Percentiles rank a stretch among this genome's conserved stretches.
These are phyloP conservation scores for Candida multigemmis DNA, from an alignment of 805 yeast species.

Conservation along the genomic window DNA sequence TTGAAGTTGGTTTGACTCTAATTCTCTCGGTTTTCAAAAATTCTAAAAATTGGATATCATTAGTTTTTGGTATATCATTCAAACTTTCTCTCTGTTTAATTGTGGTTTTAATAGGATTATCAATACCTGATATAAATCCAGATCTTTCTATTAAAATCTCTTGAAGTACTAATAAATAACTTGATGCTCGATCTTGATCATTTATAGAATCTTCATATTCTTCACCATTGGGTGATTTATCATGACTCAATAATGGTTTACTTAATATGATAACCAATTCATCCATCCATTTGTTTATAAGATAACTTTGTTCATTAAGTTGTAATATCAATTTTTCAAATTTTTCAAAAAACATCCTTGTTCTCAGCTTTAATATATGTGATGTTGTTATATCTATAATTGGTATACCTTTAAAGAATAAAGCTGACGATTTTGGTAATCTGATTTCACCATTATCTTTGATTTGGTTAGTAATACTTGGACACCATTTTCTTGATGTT, in stretches of 20 bases:
- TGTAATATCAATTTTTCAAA: conserved; percentile 13
- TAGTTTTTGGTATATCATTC: conserved; percentile 15
- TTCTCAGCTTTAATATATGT: conserved; percentile 11
- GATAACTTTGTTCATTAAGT: conserved; percentile 42
- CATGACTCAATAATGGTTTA: conserved; percentile 39
- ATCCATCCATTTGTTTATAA: conserved; percentile 44
- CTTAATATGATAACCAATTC: conserved; percentile 34
- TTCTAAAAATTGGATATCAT: conserved; percentile 16
- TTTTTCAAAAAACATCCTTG: conserved; percentile 10
- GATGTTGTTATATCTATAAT: conserved; percentile 10
- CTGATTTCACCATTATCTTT: conserved; percentile 20
- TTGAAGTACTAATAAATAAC: conserved; percentile 44
- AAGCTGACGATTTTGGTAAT: conserved; percentile 25
- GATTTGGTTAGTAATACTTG: conserved; percentile 5
- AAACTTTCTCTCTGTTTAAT: conserved; percentile 9
- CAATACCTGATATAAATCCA: conserved; percentile 29
- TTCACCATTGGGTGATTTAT: conserved; percentile 52
- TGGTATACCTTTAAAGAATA: conserved; percentile 22
- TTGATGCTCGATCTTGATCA: conserved; percentile 64
- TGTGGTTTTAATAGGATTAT: conserved; percentile 10
- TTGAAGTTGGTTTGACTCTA: conserved; percentile 19
- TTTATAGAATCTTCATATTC: conserved; percentile 72
- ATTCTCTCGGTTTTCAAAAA: conserved; percentile 11
- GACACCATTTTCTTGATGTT: conserved; percentile 9
- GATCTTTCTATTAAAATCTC: conserved; percentile 27